These are phyloP conservation scores for Cutaneotrichosporon dermatis DNA, from an alignment of 1,284 basidiomycete genomes.

Conservation along the genomic window DNA sequence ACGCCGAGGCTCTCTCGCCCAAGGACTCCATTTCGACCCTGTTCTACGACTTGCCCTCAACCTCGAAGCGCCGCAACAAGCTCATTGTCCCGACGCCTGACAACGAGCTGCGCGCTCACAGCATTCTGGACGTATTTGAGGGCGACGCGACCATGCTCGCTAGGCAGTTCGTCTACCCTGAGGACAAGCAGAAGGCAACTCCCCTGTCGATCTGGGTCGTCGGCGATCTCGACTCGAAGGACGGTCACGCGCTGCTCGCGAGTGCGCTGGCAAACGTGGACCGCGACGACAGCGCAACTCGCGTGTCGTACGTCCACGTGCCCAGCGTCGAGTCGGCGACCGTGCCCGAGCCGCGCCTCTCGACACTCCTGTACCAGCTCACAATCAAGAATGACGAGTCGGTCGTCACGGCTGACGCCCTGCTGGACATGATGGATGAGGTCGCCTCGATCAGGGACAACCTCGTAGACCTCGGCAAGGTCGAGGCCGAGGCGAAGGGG, in stretches of 20 bases:
- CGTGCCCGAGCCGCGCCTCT: conserved; percentile 26
- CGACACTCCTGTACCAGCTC: conserved; percentile 40
- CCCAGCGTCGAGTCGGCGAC: conserved; percentile 18
- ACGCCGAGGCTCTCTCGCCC: neutral
- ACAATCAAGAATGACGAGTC: neutral
- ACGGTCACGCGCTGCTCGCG: conserved; percentile 58
- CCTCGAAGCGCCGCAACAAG: conserved; percentile 63
- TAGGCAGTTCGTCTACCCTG: conserved; percentile 61
- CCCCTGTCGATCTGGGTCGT: conserved; percentile 62
- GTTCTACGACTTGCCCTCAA: conserved; percentile 83
- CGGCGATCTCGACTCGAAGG: conserved; percentile 68
- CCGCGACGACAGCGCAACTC: conserved; percentile 30
- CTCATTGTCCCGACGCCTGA: conserved; percentile 38
- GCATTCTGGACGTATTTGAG: conserved; percentile 32
- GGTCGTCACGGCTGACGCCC: neutral
- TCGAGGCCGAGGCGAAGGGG: conserved; percentile 8
- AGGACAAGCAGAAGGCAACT: conserved; percentile 21
- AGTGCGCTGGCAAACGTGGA: conserved; percentile 61
- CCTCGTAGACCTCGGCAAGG: conserved; percentile 20
- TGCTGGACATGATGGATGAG: conserved; percentile 19
- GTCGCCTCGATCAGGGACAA: conserved; percentile 13
- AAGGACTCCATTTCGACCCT: conserved; percentile 57
- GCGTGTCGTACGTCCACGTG: conserved; percentile 50
- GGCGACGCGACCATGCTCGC: conserved; percentile 24
- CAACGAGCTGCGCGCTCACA: conserved; percentile 28